Evolutionary conservation across 345 rosid species (phyloP).

Genomic region (Euclidium syriacum): DNA sequence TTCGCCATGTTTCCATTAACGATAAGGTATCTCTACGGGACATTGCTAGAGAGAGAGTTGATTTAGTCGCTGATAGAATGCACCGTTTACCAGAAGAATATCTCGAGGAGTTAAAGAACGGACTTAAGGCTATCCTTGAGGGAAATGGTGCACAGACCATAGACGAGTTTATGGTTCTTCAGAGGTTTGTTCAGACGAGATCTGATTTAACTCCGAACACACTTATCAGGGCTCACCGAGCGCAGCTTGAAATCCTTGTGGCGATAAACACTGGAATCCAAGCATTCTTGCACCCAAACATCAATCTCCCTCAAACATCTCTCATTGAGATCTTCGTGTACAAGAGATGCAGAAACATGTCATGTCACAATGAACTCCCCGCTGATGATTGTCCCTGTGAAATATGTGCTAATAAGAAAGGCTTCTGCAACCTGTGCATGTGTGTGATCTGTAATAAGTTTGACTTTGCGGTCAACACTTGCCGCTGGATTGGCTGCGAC

Average conservation of each 20-base stretch:
- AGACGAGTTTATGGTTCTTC: slow-evolving; percentile 72
- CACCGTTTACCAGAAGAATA: slow-evolving; percentile 62
- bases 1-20: slow-evolving; percentile 52
- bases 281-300: slow-evolving; percentile 81
- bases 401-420: slow-evolving; percentile 69
- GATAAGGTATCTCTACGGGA: slow-evolving; percentile 80
- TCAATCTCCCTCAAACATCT: slow-evolving; percentile 77
- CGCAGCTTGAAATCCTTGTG: slow-evolving; percentile 86
- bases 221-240: slow-evolving; percentile 69
- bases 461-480: slow-evolving; percentile 90
- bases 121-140: slow-evolving; percentile 70
- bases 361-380: slow-evolving; percentile 82
- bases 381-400: slow-evolving; percentile 91
- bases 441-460: slow-evolving; percentile 96
- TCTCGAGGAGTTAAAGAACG: slow-evolving; percentile 74
- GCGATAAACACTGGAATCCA: slow-evolving; percentile 87
- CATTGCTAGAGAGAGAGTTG: slow-evolving; percentile 86
- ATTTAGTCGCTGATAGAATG: slow-evolving; percentile 72
- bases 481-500: slow-evolving; percentile 99
- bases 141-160: slow-evolving; percentile 78
- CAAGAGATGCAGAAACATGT: slow-evolving; percentile 91
- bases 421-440: slow-evolving; percentile 98
- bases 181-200: slow-evolving; percentile 74
- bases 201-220: slow-evolving; percentile 79
- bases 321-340: slow-evolving; percentile 82